Evolutionary conservation across 2,329 filamentous ascomycete species (phyloP), one percentile per base, ranked within the genome.

Genomic region (Diaporthe humulicola): DNA sequence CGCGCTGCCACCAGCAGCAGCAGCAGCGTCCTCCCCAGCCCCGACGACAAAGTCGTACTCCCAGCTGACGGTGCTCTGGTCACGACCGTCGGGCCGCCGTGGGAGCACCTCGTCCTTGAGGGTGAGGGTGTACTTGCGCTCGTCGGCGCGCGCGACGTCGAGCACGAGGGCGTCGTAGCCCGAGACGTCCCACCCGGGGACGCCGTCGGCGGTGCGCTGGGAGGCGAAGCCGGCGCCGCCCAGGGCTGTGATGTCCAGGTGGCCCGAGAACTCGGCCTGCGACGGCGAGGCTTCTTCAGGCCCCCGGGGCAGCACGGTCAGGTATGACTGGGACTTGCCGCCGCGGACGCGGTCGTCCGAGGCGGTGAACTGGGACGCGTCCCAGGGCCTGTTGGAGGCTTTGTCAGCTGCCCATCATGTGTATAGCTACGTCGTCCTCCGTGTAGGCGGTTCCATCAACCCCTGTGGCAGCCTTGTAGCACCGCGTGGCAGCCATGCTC

Each of bases 181-280:
- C 7, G 77, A 76, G 28, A 80, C 56, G 73, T 80, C 75, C 54
- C 76, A 73, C 3, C 50, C 54, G 2, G 73, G 70, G n/a, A 61
- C 42, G 48, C 25, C 52, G 30, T 77, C 77, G 4, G 87, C 88
- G 6, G 93, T 95, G 61, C 93, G 90, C 81, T 96, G 95, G 6
- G 92, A 94, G 14, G 94, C 94, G 81, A 97, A 97, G 7, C 95
- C 95, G 0, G 95, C 94, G 40, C 94, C 94, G 36, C 94, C 94
- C 1, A 94, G 82, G 1, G 89, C 85, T 4, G 88, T 88, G n/a
- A 94, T 86, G 76, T 94, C 92, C 2, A 93, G 84, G 79, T 93
- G 90, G 54, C 89, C 82, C 0, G 85, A 78, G 77, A 89, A 92
- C 4, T 83, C 77, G 17, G 67, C 75, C n/a, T 38, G 54, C 10